Evolutionary conservation across 202 grass and related monocot genomes (phyloP), one percentile per base, ranked within the genome.

Genomic region (Elaeis oleifera): DNA sequence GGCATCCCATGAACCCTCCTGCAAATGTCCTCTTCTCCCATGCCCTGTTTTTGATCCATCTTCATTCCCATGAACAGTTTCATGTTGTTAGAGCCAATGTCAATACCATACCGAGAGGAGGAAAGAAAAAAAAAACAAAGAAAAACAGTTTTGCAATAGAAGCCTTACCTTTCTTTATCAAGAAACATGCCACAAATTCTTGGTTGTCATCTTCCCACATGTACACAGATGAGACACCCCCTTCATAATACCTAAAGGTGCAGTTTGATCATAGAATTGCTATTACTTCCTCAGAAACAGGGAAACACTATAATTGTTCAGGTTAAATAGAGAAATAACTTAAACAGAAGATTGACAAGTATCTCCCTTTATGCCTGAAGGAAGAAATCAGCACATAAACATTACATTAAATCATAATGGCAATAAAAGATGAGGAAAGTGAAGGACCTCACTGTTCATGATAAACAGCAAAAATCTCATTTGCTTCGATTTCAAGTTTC

Each of bases 1-100:
- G 76, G 85, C 85, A 61, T 99, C 94, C 88, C 94, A 97, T 14
- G 88, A 97, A 78, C 94, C 94, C 59, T 77, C 79, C 55, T 99
- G 94, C 67, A 94, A 82, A 66, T 99, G 64, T 29, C 74, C 80
- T 76, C 85, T 81, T 89, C 73, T 94, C 25, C 85, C 88, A 72
- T 87, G 72, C 54, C 83, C 78, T 1, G n/a, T 70, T 58, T 70
- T 70, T 63, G 71, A 80, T 64, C 70, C 88, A 75, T 94, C 88
- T 99, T 62, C 27, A 78, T 44, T 64, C 64, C 13, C 52, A 56
- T 50, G 17, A 65, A 73, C 2, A 83, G 16, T 23, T 51, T 5
- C 20, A 58, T 56, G 5, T 50, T 6, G 59, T 61, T 21, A 44
- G 16, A 74, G 51, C 36, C 36, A 56, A 16, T 22, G 9, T 5